Base-by-base conservation (phyloP, 2,329 filamentous ascomycete genomes). In the Fusarium zealandicum region DNA sequence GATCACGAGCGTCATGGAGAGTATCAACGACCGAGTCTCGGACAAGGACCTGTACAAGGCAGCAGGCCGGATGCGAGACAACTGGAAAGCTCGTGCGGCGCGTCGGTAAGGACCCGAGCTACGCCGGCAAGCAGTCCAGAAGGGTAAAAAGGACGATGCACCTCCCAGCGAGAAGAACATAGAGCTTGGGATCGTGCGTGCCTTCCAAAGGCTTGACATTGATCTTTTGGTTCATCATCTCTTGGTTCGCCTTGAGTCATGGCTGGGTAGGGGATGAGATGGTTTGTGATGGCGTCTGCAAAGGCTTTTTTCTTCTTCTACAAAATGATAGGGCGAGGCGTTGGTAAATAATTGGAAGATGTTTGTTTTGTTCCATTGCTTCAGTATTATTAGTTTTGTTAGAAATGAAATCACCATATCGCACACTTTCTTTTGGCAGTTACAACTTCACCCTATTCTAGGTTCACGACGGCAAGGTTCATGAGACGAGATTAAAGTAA, bases 1-100 rank as follows among this genome's bases (percentile, higher is more conserved):
- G 0, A 91, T 97, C 2, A 80, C 87, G 20, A 96, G 90, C 70
- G 95, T 99, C 4, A 82, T 97, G 54, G 88, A 93, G 61, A 96
- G 91, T 73, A 98, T 99, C 65, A 82, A 86, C 56, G 92, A 97
- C 68, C 87, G 86, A 2, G 92, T 99, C 10, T 90, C 86, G 0
- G 86, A 96, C 74, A 81, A 90, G 51, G 92, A 99, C 69, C 80
- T 99, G 28, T 81, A 93, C 38, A 81, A 76, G 2, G 81, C 84
- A 1, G 89, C 89, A 22, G 82, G 81, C 31, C 78, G 75, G n/a
- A 93, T 98, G 64, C 86, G 90, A 63, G 83, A 88, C 25, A 87
- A 86, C 12, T 96, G 92, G 88, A 96, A 96, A 75, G 79, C 83
- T 49, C 56, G 60, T 22, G 52, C 57, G 10, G 56, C 45, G 13